Evolutionary conservation across 202 grass and related monocot species (phyloP).

Genomic region (Elaeis oleifera): DNA sequence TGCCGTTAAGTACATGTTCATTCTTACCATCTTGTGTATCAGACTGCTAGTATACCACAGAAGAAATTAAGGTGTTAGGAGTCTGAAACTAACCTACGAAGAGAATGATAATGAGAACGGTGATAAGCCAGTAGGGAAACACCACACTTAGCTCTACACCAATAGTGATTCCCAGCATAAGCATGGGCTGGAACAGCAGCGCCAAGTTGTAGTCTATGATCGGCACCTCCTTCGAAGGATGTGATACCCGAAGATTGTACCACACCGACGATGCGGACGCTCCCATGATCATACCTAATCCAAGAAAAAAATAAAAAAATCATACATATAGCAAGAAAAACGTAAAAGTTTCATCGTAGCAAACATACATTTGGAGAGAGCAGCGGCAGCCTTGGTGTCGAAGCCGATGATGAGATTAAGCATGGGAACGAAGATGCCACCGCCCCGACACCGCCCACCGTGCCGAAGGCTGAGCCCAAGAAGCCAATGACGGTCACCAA

Average conservation of each 20-base stretch:
- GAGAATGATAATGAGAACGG: constrained; percentile 91
- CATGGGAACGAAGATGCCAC: constrained; percentile 93
- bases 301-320: background rate
- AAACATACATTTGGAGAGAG: constrained; percentile 86
- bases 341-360: too few relatives aligned
- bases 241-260: constrained; percentile 96
- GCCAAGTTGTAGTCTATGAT: constrained; percentile 90
- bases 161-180: constrained; percentile 99
- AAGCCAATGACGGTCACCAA: constrained; percentile 77
- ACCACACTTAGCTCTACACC: constrained; percentile 93
- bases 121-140: constrained; percentile 98
- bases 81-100: constrained; percentile 48
- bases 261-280: constrained; percentile 87
- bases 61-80: background rate
- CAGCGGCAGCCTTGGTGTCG: constrained; percentile 94
- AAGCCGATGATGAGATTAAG: constrained; percentile 96
- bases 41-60: background rate
- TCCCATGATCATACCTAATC: constrained; percentile 98
- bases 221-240: constrained; percentile 78
- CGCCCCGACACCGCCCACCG: constrained; percentile 95
- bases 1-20: constrained; percentile 5
- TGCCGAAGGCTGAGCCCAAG: constrained; percentile 93
- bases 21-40: too few relatives aligned
- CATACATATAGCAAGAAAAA: too few relatives aligned
- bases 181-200: constrained; percentile 96